Base-by-base conservation (phyloP, 176 grass and related monocot species). In the Echinochloa phyllopogon region DNA sequence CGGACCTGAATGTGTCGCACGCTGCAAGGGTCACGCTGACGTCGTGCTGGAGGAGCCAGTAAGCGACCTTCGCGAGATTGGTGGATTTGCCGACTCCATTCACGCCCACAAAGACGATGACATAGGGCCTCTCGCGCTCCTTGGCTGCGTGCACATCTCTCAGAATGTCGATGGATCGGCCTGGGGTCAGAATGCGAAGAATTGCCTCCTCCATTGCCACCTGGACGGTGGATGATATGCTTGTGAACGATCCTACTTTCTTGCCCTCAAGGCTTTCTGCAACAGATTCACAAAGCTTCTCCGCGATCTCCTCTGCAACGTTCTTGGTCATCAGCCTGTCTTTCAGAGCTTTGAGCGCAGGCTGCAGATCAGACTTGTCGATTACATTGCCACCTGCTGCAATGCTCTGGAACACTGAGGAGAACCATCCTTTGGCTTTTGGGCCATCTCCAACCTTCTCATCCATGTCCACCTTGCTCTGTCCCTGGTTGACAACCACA, bases 301-400 rank as follows among this genome's bases (percentile, higher is more conserved):
- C 84, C 53, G 89, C 81, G 50, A 91, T 96, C 53, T 94, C 92
- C 82, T 89, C 91, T 48, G 86, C 86, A 92, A 94, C 90, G 75
- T 97, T 94, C 75, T 97, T 97, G 69, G 92, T 89, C 94, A 97
- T 97, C n/a, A 92, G 41, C 52, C 75, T 89, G 76, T 94, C 88
- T 51, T 97, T 94, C 39, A 97, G 94, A 41, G 92, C 92, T 87
- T 91, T 87, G 72, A 97, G 75, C 55, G 90, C 94, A 67, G 92
- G 90, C 51, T 92, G 69, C 72, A 94, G 80, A 80, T 92, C 83
- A 43, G 86, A 69, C 69, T 83, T 94, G 17, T 87, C 74, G 24
- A 94, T 62, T n/a, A 84, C 83, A 76, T 62, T 89, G 76, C 87
- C 89, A 33, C 92, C 92, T 23, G 81, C 74, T 84, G 90, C 90